Percentiles rank a stretch among this genome's conserved stretches.
Evolutionary conservation across 345 rosid genomes (phyloP).

Genomic region (Aquilaria malaccensis): DNA sequence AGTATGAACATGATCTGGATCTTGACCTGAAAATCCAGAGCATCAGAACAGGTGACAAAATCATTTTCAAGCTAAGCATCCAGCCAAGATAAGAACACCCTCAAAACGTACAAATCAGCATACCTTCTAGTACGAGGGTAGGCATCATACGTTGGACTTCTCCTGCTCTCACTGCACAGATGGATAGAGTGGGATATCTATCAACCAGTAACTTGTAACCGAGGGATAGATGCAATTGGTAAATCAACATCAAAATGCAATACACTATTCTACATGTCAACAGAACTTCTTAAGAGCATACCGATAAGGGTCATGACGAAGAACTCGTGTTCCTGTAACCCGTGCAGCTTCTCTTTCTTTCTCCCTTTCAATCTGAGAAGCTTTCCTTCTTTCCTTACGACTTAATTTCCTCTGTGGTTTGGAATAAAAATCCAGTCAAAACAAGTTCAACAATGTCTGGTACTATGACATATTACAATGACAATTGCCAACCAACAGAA

Average conservation of each 20-base stretch:
- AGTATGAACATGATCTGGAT: conserved; percentile 73
- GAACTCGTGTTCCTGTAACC: conserved; percentile 52
- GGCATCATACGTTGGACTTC: conserved; percentile 96
- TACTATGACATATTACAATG: conserved; percentile 5
- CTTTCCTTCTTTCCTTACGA: conserved; percentile 97
- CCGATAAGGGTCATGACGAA: conserved; percentile 92
- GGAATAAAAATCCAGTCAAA: conserved; percentile 14
- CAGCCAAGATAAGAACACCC: too few species aligned
- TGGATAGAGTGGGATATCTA: background rate
- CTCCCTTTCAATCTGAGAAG: conserved; percentile 91
- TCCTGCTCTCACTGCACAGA: conserved; percentile 59
- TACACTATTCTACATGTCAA: background rate
- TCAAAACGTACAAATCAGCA: background rate
- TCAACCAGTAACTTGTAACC: too few species aligned
- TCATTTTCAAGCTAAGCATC: background rate
- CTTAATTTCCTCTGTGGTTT: conserved; percentile 76
- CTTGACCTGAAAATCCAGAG: conserved; percentile 38
- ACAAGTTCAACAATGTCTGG: background rate
- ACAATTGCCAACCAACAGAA: conserved; percentile 2
- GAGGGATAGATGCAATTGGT: too few species aligned
- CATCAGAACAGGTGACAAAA: background rate
- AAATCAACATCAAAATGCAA: conserved; percentile 12
- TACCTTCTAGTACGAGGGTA: conserved; percentile 88
- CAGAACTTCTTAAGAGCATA: conserved; percentile 15
- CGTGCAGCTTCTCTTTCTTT: conserved; percentile 79